These are phyloP conservation scores for Pyrrhoderma lamaoense DNA, from an alignment of 1,284 basidiomycete species.

Conservation along the genomic window DNA sequence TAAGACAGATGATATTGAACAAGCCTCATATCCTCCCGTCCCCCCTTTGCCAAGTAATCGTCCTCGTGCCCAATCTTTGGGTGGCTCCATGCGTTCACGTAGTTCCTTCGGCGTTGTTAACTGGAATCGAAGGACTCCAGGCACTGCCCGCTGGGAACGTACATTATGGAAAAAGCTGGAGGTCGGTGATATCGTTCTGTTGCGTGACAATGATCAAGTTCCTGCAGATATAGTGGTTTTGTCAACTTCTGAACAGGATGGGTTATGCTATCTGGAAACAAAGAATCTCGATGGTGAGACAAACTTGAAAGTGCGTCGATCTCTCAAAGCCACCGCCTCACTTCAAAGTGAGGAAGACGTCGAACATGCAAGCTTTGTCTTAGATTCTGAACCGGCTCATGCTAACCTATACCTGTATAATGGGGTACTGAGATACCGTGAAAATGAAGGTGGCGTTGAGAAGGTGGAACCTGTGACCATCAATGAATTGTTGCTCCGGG, in stretches of 20 bases:
- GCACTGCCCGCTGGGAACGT: slow-evolving; percentile 84
- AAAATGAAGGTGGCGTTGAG: slow-evolving; percentile 40
- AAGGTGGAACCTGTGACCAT: slow-evolving; percentile 73
- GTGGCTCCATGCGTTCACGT: background rate
- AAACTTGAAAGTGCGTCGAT: slow-evolving; percentile 84
- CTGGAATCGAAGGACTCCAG: slow-evolving; percentile 59
- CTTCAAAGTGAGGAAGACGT: slow-evolving; percentile 88
- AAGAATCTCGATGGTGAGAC: slow-evolving; percentile 98
- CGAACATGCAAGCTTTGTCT: slow-evolving; percentile 77
- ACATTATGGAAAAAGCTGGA: slow-evolving; percentile 99
- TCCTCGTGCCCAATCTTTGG: slow-evolving; percentile 2
- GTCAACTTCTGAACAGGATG: slow-evolving; percentile 78
- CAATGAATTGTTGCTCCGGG: slow-evolving; percentile 90
- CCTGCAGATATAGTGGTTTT: slow-evolving; percentile 93
- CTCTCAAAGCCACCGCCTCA: slow-evolving; percentile 68
- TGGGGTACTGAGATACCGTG: slow-evolving; percentile 74
- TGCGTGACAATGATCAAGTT: slow-evolving; percentile 91
- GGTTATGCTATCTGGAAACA: slow-evolving; percentile 85
- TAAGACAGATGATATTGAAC: background rate
- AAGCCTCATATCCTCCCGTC: slow-evolving; percentile 53
- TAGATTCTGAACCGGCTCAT: slow-evolving; percentile 92
- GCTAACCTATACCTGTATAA: slow-evolving; percentile 92
- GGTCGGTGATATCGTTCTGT: slow-evolving; percentile 90
- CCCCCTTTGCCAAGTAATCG: slow-evolving; percentile 22
- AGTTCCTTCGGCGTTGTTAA: slow-evolving; percentile 62